phyloP scores from a whole-genome alignment of 495 filamentous ascomycete species.

The Pseudomonodictys pantanalensis region DNA sequence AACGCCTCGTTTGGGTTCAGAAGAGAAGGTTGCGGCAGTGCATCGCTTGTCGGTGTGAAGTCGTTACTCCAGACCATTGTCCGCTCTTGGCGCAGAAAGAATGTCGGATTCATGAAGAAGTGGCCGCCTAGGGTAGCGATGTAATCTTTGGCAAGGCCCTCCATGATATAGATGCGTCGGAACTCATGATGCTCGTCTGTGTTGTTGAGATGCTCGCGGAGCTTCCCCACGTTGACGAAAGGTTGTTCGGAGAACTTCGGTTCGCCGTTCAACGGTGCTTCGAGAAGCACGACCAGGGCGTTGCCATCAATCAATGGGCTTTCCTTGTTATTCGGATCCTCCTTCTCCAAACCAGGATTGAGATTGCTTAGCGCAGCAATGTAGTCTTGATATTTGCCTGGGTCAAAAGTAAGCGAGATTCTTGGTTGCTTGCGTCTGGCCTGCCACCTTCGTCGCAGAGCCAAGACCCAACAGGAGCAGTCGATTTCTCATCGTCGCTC shows the following conservation, averaged over 20 bases:
- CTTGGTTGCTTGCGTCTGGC: no score
- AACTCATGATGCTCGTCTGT: not conserved
- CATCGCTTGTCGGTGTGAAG: slow-evolving; percentile 31
- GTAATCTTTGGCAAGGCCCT: slow-evolving; percentile 30
- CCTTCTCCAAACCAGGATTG: slow-evolving; percentile 16
- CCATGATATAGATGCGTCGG: slow-evolving; percentile 28
- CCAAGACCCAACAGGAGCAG: not conserved
- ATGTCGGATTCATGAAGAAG: slow-evolving; percentile 31
- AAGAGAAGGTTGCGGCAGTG: slow-evolving; percentile 23
- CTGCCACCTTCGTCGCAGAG: not conserved
- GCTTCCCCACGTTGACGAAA: not conserved
- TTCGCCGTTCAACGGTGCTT: not conserved
- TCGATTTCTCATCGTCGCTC: no score
- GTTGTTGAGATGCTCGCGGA: slow-evolving; percentile 1
- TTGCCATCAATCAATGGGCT: slow-evolving; percentile 8
- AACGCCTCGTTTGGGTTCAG: slow-evolving; percentile 23
- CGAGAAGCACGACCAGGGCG: slow-evolving; percentile 17
- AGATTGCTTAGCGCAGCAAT: slow-evolving; percentile 8
- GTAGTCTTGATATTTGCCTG: slow-evolving; percentile 23
- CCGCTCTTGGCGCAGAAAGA: slow-evolving; percentile 29
- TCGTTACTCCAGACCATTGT: slow-evolving; percentile 31
- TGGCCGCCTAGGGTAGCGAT: slow-evolving; percentile 23
- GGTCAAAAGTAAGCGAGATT: not conserved
- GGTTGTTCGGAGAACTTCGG: not conserved
- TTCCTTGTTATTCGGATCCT: slow-evolving; percentile 15